Conservation (phyloP, 2,329 filamentous ascomycete genomes). For the Penicillium concentricum region DNA sequence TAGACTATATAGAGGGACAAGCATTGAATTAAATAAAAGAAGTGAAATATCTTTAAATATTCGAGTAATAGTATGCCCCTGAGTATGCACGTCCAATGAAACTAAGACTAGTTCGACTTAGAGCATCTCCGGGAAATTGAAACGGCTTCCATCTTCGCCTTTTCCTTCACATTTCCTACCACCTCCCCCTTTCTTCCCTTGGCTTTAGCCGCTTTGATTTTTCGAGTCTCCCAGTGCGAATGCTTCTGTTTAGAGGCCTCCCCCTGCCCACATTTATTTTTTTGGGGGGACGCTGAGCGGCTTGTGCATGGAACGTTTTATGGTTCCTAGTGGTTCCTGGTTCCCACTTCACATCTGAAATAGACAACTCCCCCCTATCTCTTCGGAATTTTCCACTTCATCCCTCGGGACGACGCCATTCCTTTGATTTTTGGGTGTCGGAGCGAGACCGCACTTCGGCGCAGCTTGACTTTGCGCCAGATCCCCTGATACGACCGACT, state of each 20-base stretch:
- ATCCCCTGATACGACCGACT: constrained; percentile 33
- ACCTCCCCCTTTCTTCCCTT: constrained; percentile 17
- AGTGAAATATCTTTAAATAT: not conserved
- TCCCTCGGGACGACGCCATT: not conserved
- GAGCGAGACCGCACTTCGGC: constrained; percentile 11
- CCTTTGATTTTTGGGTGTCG: constrained; percentile 11
- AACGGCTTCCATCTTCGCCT: constrained; percentile 13
- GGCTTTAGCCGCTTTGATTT: constrained; percentile 8
- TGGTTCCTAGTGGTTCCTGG: constrained; percentile 25
- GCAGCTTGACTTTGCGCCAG: constrained; percentile 15
- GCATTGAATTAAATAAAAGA: not conserved
- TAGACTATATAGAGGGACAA: not conserved
- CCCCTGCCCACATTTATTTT: constrained; percentile 16
- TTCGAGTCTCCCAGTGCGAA: not conserved
- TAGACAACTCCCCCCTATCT: constrained; percentile 17
- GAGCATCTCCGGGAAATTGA: constrained; percentile 22
- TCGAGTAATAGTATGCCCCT: constrained; percentile 16
- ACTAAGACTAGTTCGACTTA: constrained; percentile 17
- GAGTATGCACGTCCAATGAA: constrained; percentile 21
- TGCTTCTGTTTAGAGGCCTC: constrained; percentile 3
- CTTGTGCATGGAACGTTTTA: constrained; percentile 21
- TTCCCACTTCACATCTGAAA: constrained; percentile 27
- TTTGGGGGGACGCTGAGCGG: constrained; percentile 1
- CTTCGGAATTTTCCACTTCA: not conserved
- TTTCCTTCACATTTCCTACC: constrained; percentile 9